Base-by-base conservation (phyloP, 1,284 basidiomycete genomes). In the Porogramme epimiltina region DNA sequence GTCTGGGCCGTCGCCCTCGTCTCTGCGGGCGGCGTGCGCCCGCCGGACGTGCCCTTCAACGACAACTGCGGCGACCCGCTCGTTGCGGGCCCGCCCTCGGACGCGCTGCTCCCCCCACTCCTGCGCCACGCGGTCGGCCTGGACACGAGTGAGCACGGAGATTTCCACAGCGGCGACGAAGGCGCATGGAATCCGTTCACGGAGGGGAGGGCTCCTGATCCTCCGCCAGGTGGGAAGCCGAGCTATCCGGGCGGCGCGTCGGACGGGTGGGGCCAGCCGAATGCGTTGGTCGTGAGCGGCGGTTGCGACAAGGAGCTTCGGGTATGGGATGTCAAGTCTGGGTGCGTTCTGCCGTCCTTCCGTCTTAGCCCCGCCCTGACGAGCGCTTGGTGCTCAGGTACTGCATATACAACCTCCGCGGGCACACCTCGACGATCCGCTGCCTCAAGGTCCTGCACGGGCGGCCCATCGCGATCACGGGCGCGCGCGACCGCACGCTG, bases 1-100 rank as follows among this genome's bases (percentile, higher is more conserved):
- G 95, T 98, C 0, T 98, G 96, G 96, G 89, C 91, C 15, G 81
- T 98, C 10, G 85, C 88, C 45, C 78, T 98, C 33, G 84, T 88
- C 47, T 72, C 65, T 6, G 70, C 68, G 42, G 72, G 70, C 23
- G 67, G 56, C 15, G 38, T 55, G n/a, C 54, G 52, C 13, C 42
- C 50, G 18, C 33, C 42, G 1, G 56, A 54, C 24, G 24, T 50
- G 10, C 57, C 58, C 5, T 49, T 47, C 24, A 47, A 49, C 18
- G 36, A 58, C 19, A 47, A 58, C 28, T 54, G 55, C 23, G 53
- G 58, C 36, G 60, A 65, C 36, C 56, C 66, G 42, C 55, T 60
- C 13, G 58, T 60, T 4, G 47, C 47, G 28, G 48, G 37, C 25
- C 23, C 39, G 45, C 50, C 52, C 8, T 59, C 64, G 47, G 69